phyloP scores from a whole-genome alignment of 176 grass and related monocot species.

The Oryza rufipogon region DNA sequence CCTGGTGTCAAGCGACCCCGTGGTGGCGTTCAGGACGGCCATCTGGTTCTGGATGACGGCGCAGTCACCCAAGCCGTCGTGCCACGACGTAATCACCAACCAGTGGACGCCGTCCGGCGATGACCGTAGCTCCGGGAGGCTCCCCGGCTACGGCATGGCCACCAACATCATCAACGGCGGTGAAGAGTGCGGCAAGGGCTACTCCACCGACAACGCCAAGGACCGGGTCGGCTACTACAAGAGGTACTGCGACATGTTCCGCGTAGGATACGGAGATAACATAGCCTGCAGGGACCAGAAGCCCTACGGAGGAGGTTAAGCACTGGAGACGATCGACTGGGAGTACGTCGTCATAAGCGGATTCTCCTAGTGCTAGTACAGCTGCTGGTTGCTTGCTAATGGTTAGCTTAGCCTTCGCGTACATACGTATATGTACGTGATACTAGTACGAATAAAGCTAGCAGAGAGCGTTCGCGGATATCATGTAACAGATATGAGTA shows the following conservation, averaged over 20 bases:
- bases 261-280: too few relatives aligned
- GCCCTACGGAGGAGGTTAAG: too few relatives aligned
- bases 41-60: constrained; percentile 71
- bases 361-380: too few relatives aligned
- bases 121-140: constrained; percentile 23
- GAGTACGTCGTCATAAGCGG: too few relatives aligned
- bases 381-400: too few relatives aligned
- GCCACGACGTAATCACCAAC: constrained; percentile 47
- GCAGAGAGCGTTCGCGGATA: too few relatives aligned
- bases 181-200: constrained; percentile 49
- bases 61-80: constrained; percentile 59
- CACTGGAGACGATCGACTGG: too few relatives aligned
- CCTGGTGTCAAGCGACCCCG: constrained; percentile 46
- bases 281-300: too few relatives aligned
- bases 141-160: constrained; percentile 59
- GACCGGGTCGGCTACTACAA: constrained; percentile 62
- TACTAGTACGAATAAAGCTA: too few relatives aligned
- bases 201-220: background rate
- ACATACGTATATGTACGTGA: too few relatives aligned
- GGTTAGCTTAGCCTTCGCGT: too few relatives aligned
- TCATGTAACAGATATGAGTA: too few relatives aligned
- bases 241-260: constrained; percentile 50
- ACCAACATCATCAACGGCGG: constrained; percentile 81
- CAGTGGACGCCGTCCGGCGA: constrained; percentile 42
- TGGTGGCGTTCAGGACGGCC: constrained; percentile 67